Evolutionary conservation across 2,329 filamentous ascomycete genomes (phyloP), one percentile per base, ranked within the genome.

Genomic region (Diaporthe ilicicola): DNA sequence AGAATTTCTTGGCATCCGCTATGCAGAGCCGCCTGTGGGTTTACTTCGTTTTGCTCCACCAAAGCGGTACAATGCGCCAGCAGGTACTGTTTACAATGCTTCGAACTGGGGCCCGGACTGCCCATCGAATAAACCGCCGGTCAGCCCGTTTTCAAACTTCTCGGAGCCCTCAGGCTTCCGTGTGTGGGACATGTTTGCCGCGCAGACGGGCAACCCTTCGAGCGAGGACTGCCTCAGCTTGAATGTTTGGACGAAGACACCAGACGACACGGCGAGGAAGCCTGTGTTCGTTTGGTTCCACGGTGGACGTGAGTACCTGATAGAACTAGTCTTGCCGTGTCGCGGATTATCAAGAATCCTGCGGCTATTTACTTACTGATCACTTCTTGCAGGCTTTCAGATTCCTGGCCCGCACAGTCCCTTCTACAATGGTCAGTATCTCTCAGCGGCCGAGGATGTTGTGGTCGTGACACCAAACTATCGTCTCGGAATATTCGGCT

Each of bases 231-330:
- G 80, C 65, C 72, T 83, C 15, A 78, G 77, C 6, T 65, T 83
- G 44, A 83, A 84, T 70, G 74, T 83, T 9, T 83, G 81, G 82
- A 78, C 80, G 44, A 79, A 78, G 59, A 77, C 79, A 29, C 76
- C 79, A 37, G 74, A 74, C 5, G 74, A 76, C 4, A 76, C 76
- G 5, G 66, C 72, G 29, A 79, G 79, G 61, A 84, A 82, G 61
- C 77, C 84, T 5, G 82, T 85, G 32, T 73, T 85, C 42, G 77
- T 85, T 24, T 54, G 54, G 69, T 54, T 68, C 27, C 54, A 62
- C n/a, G 59, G 59, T 19, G 59, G 59, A 48, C 59, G 59, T 62
- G 15, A 50, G 59, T 22, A n/a, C n/a, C n/a, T n/a, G n/a, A n/a
- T n/a, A n/a, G n/a, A n/a, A n/a, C n/a, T n/a, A 32, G 37, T 22